phyloP scores from a whole-genome alignment of 768 basidiomycete species.

The Lactifluus hygrophoroides region DNA sequence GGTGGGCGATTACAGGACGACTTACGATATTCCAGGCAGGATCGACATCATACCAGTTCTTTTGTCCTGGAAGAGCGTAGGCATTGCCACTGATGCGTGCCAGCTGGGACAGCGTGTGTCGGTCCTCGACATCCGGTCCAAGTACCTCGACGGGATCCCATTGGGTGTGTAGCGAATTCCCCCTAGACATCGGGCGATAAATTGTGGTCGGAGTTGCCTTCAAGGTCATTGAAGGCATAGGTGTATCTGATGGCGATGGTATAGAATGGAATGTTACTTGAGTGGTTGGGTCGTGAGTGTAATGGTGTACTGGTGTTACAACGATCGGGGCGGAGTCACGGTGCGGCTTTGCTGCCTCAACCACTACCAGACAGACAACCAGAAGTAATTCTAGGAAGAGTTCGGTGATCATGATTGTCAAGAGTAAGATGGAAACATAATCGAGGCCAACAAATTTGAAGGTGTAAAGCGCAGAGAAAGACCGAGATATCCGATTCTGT shows the following conservation, averaged over 20 bases:
- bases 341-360: not conserved
- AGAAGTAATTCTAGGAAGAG: not conserved
- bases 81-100: slow-evolving; percentile 88
- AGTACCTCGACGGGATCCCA: slow-evolving; percentile 64
- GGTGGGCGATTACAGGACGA: not conserved
- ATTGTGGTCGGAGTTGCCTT: slow-evolving; percentile 47
- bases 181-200: slow-evolving; percentile 48
- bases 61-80: slow-evolving; percentile 62
- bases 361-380: not conserved
- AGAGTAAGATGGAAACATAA: not conserved
- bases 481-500: not conserved
- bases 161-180: slow-evolving; percentile 40
- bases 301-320: slow-evolving; percentile 1
- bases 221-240: slow-evolving; percentile 25
- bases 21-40: slow-evolving; percentile 53
- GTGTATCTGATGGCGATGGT: not conserved
- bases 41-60: slow-evolving; percentile 79
- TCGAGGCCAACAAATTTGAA: not conserved
- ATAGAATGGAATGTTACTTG: not conserved
- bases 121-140: slow-evolving; percentile 72
- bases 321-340: not conserved
- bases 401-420: not conserved
- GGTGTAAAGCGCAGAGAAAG: not conserved
- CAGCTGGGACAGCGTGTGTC: slow-evolving; percentile 71
- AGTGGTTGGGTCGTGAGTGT: not conserved